Percentiles rank a stretch among this genome's conserved stretches.
These are phyloP conservation scores for Lineolata rhizophorae DNA, from an alignment of 495 filamentous ascomycete species.

Conservation along the genomic window DNA sequence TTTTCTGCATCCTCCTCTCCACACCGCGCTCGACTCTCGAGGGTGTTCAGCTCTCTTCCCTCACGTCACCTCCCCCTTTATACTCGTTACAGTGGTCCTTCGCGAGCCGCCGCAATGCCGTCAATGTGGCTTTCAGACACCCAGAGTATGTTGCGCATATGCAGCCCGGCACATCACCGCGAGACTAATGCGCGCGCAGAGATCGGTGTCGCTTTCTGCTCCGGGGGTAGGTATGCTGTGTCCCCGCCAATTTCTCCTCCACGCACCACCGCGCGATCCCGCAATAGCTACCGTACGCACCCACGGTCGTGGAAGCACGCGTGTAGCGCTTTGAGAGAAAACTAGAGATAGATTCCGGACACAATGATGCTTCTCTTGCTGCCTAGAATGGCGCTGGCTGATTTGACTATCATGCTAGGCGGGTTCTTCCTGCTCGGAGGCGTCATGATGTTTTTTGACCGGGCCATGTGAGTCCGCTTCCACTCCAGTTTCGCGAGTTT, in stretches of 20 bases:
- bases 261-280: too few relatives aligned
- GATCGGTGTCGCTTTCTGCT: constrained; percentile 88
- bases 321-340: neutral
- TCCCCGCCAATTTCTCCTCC: neutral
- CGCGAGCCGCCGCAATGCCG: constrained; percentile 31
- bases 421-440: constrained; percentile 85
- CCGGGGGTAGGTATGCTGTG: constrained; percentile 64
- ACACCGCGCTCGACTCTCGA: too few relatives aligned
- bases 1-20: too few relatives aligned
- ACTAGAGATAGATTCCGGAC: neutral
- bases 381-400: neutral
- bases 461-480: constrained; percentile 54
- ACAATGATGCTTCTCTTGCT: neutral
- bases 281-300: too few relatives aligned
- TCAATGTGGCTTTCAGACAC: constrained; percentile 90
- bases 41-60: too few relatives aligned
- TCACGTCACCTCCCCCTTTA: too few relatives aligned
- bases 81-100: too few relatives aligned
- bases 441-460: constrained; percentile 90
- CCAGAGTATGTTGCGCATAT: constrained; percentile 46
- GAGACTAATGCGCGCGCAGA: constrained; percentile 27
- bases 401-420: constrained; percentile 21
- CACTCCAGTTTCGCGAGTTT: constrained; percentile 1
- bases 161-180: neutral
- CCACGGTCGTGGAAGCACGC: too few relatives aligned